Conservation (phyloP, 306 rosid genomes). For the Corylus heterophylla region DNA sequence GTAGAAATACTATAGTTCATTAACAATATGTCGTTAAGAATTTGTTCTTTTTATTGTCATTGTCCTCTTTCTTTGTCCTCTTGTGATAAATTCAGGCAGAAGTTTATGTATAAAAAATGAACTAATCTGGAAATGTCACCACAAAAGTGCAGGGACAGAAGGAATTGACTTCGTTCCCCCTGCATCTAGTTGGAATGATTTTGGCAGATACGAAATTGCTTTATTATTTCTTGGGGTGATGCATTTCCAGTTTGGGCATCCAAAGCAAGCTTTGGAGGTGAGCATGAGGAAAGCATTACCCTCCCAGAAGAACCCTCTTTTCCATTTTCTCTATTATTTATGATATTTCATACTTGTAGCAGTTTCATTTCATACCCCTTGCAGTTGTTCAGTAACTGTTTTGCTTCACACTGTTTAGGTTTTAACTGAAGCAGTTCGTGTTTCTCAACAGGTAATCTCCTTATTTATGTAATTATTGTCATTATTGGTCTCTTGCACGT, state of each 20-base stretch:
- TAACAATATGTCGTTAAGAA: not conserved
- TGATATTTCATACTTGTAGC: constrained; percentile 6
- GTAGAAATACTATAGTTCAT: not conserved
- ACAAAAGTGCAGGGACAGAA: constrained; percentile 98
- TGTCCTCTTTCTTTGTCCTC: not conserved
- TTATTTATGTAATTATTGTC: not conserved
- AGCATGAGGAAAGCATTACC: constrained; percentile 25
- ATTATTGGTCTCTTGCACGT: not conserved
- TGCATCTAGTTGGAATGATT: constrained; percentile 51
- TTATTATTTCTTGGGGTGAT: constrained; percentile 91
- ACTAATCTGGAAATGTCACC: constrained; percentile 45
- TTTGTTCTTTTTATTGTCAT: not conserved
- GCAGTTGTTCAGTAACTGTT: constrained; percentile 13
- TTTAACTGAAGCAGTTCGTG: constrained; percentile 89
- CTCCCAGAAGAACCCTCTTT: constrained; percentile 10
- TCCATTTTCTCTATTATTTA: constrained; percentile 9
- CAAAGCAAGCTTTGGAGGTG: constrained; percentile 93
- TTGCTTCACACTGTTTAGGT: constrained; percentile 58
- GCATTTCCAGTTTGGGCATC: constrained; percentile 96
- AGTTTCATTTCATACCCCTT: constrained; percentile 2
- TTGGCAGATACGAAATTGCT: constrained; percentile 87
- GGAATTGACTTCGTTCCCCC: constrained; percentile 86
- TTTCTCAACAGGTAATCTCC: constrained; percentile 82
- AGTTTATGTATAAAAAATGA: constrained; percentile 24
- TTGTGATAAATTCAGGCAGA: constrained; percentile 7